Conservation (phyloP, 1,284 basidiomycete genomes). For the Blastosporella zonata region DNA sequence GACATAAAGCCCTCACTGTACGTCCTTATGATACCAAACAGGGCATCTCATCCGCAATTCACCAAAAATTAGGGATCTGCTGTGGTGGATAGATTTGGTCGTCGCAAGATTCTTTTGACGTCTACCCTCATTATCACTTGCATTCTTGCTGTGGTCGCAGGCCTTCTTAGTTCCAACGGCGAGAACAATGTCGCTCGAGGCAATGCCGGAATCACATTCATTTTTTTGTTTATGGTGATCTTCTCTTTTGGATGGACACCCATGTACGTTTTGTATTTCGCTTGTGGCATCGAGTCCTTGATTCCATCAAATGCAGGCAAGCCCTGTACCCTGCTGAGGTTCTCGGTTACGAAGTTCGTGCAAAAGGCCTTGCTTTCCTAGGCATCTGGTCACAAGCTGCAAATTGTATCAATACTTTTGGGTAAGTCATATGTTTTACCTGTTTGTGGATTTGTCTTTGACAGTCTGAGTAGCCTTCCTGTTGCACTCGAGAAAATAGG, state of each 20-base stretch:
- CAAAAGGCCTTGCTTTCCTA: constrained; percentile 48
- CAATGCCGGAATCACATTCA: constrained; percentile 45
- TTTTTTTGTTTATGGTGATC: constrained; percentile 48
- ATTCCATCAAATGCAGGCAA: constrained; percentile 35
- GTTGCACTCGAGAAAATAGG: constrained; percentile 40
- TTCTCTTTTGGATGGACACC: constrained; percentile 56
- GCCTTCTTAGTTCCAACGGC: constrained; percentile 35
- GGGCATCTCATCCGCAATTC: background rate
- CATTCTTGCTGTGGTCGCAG: constrained; percentile 42
- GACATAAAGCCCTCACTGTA: constrained; percentile 26
- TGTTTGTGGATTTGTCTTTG: background rate
- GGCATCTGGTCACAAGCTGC: constrained; percentile 40
- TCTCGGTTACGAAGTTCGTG: constrained; percentile 47
- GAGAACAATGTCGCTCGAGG: constrained; percentile 25
- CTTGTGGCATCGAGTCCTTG: constrained; percentile 5
- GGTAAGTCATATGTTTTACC: constrained; percentile 26
- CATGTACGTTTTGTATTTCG: constrained; percentile 34
- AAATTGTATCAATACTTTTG: constrained; percentile 47
- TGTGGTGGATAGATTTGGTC: constrained; percentile 41
- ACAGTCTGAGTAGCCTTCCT: constrained; percentile 33
- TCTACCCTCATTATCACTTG: constrained; percentile 35
- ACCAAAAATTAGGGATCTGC: constrained; percentile 33
- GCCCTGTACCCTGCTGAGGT: constrained; percentile 54
- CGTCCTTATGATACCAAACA: constrained; percentile 11
- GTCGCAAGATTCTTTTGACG: constrained; percentile 37